A percentile compares a stretch with the other conserved stretches of the same genome.
Evolutionary conservation across 2,329 filamentous ascomycete species (phyloP).

Genomic region (Aspergillus aculeatus): DNA sequence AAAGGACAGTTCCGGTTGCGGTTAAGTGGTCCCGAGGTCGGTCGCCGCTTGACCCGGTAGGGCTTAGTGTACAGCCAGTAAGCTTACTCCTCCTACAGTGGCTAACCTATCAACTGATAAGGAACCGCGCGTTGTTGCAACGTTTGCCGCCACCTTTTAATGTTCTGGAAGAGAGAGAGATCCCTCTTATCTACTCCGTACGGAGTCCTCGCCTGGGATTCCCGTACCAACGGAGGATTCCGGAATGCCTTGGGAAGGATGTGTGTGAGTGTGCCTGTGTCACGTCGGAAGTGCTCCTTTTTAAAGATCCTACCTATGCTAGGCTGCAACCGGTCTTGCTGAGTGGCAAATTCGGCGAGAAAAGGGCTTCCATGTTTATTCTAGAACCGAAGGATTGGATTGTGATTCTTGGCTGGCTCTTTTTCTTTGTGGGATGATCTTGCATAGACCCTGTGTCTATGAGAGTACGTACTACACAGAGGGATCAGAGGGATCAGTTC

Average conservation of each 20-base stretch:
- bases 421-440: too few species aligned
- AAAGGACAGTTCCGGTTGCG: not conserved
- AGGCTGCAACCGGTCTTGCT: not conserved
- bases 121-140: not conserved
- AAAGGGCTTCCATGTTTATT: conserved; percentile 2
- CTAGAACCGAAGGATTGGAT: conserved; percentile 1
- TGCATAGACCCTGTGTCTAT: too few species aligned
- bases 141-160: not conserved
- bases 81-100: not conserved
- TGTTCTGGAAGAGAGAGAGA: too few species aligned
- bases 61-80: not conserved
- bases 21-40: not conserved
- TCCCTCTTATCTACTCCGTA: too few species aligned
- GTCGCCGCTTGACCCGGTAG: too few species aligned
- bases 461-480: not conserved
- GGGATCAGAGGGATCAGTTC: not conserved
- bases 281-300: not conserved
- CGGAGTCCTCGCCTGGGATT: too few species aligned
- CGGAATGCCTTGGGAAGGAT: not conserved
- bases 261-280: not conserved
- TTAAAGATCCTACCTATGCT: not conserved
- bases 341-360: conserved; percentile 1
- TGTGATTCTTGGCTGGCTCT: not conserved
- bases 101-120: not conserved
- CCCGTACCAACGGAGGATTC: not conserved